Base-by-base conservation (phyloP, 805 yeast genomes). In the Metahyphopichia silvanorum region DNA sequence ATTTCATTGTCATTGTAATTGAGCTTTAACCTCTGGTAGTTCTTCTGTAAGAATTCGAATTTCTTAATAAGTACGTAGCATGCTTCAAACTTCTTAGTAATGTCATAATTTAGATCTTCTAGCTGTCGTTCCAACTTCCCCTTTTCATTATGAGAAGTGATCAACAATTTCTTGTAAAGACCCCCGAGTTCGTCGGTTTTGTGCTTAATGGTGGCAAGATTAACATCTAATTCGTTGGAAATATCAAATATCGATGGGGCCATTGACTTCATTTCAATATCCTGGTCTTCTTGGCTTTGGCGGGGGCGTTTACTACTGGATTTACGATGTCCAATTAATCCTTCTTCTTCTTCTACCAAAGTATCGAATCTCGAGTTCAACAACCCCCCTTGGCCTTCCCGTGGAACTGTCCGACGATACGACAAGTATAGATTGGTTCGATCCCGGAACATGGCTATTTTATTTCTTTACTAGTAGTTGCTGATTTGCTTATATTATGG, bases 381-480 rank as follows among this genome's bases (percentile, higher is more conserved):
- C 38, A 8, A 39, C n/a, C n/a, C n/a, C n/a, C n/a, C n/a, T 25
- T 36, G 39, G 34, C 38, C 44, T n/a, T 37, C 39, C 16, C 88
- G 88, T 0, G 95, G 94, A 36, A 81, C 82, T 8, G 98, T 88
- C 38, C 93, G 77, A 42, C 98, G 77, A 53, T 85, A 91, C 28
- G 97, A 87, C 15, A 88, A 66, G 57, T 72, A 91, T 43, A 91
- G 71, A 52, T 89, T 91, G n/a, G 98, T 93, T 55, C 97, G 71
- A 61, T 93, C 98, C 55, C 98, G 73, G 51, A 84, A 86, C 96
- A 91, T 87, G 33, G 29, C 11, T 9, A 21, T 21, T 9, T 21
- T 9, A n/a, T n/a, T n/a, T n/a, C n/a, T n/a, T n/a, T n/a, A n/a
- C n/a, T n/a, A n/a, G n/a, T n/a, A n/a, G n/a, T n/a, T n/a, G n/a